Conservation (phyloP, 2,329 filamentous ascomycete species). For the Arthrinium phaeospermum region DNA sequence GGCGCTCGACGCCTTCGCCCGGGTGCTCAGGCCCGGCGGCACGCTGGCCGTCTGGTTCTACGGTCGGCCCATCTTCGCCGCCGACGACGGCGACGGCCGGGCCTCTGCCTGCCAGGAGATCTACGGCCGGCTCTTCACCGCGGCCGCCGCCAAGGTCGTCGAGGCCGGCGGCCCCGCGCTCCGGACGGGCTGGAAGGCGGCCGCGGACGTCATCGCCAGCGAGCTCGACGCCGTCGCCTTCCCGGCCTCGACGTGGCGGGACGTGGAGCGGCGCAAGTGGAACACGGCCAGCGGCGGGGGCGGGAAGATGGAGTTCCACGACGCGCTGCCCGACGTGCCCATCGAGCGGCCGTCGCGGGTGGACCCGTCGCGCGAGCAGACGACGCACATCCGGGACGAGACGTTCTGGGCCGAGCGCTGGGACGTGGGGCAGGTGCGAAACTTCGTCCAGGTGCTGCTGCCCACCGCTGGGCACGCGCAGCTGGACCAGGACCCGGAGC, state of each 20-base stretch:
- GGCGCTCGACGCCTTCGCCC: not conserved
- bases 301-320: not conserved
- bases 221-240: not conserved
- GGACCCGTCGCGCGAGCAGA: not conserved
- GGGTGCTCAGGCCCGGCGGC: not conserved
- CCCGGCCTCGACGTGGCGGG: not conserved
- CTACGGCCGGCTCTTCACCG: not conserved
- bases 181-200: not conserved
- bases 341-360: too few relatives aligned
- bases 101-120: not conserved
- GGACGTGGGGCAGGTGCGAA: not conserved
- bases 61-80: not conserved
- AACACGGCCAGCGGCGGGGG: not conserved
- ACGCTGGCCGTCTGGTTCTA: slow-evolving; percentile 15
- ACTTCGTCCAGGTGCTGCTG: not conserved
- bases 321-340: too few relatives aligned
- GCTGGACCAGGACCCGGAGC: not conserved
- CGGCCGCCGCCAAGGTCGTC: not conserved
- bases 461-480: not conserved
- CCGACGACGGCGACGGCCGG: not conserved
- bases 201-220: not conserved
- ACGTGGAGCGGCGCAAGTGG: not conserved
- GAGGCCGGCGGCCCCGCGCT: not conserved
- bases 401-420: not conserved
- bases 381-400: not conserved